A percentile compares a stretch with the other conserved stretches of the same genome.
Conservation (phyloP, 2,329 filamentous ascomycete genomes). For the Lasiodiplodia theobromae region DNA sequence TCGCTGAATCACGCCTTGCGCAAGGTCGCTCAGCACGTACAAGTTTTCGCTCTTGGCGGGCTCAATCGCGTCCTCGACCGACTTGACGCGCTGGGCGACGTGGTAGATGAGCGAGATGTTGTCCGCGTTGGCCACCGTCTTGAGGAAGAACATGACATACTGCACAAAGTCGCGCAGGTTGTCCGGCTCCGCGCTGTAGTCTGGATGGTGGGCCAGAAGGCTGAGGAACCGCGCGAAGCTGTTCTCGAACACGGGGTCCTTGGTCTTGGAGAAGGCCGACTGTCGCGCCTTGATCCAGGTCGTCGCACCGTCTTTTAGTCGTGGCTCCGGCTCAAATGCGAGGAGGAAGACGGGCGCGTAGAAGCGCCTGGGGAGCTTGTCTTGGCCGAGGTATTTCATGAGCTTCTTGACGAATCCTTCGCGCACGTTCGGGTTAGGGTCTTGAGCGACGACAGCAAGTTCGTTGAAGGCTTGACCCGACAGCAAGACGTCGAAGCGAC, state of each 20-base stretch:
- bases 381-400: slow-evolving; percentile 85
- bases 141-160: slow-evolving; percentile 90
- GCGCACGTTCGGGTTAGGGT: slow-evolving; percentile 75
- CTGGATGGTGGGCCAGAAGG: slow-evolving; percentile 90
- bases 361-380: slow-evolving; percentile 75
- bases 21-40: slow-evolving; percentile 86
- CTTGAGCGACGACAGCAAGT: slow-evolving; percentile 82
- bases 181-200: slow-evolving; percentile 70
- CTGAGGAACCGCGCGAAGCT: slow-evolving; percentile 84
- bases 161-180: slow-evolving; percentile 82
- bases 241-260: slow-evolving; percentile 74
- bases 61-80: slow-evolving; percentile 78
- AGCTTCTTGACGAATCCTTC: slow-evolving; percentile 81
- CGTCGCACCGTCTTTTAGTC: slow-evolving; percentile 75
- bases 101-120: slow-evolving; percentile 91
- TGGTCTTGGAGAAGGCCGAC: slow-evolving; percentile 65
- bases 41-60: slow-evolving; percentile 68
- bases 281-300: slow-evolving; percentile 90
- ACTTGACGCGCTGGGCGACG: slow-evolving; percentile 91
- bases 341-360: slow-evolving; percentile 89
- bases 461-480: slow-evolving; percentile 78
- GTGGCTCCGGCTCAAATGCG: slow-evolving; percentile 83
- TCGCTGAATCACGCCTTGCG: slow-evolving; percentile 79
- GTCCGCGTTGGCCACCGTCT: slow-evolving; percentile 79
- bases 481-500: slow-evolving; percentile 78